Percentiles rank a stretch among this genome's conserved stretches.
Conservation (phyloP, 345 rosid species). For the Salix purpurea region DNA sequence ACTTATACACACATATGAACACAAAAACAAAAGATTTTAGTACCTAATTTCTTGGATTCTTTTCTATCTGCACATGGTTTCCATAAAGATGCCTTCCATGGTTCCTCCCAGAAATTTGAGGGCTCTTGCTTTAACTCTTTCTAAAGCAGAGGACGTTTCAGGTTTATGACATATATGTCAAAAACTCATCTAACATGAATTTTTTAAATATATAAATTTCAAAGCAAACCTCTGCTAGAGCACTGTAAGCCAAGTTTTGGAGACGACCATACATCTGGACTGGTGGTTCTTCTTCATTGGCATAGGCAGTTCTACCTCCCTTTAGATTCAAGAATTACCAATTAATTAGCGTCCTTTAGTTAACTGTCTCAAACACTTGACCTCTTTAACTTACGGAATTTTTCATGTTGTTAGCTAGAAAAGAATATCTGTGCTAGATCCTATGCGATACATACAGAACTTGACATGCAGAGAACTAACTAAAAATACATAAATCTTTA, state of each 20-base stretch:
- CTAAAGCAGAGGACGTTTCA: conserved; percentile 34
- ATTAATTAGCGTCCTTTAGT: conserved; percentile 2
- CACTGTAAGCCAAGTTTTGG: conserved; percentile 56
- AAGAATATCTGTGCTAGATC: background rate
- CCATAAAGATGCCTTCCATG: conserved; percentile 57
- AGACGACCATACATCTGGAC: conserved; percentile 72
- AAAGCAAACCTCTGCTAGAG: conserved; percentile 64
- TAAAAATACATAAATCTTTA: background rate
- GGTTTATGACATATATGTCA: background rate
- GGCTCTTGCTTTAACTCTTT: conserved; percentile 46
- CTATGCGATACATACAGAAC: background rate
- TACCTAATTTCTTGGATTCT: conserved; percentile 31
- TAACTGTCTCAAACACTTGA: background rate
- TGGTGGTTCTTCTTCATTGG: conserved; percentile 33
- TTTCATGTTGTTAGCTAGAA: background rate
- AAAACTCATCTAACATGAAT: background rate
- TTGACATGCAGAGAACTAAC: background rate
- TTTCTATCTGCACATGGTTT: conserved; percentile 70
- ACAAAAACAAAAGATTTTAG: background rate
- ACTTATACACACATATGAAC: background rate
- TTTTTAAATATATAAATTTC: background rate
- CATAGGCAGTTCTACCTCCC: conserved; percentile 25
- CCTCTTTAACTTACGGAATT: background rate
- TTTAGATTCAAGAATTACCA: conserved; percentile 13
- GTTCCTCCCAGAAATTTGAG: conserved; percentile 51